A percentile compares a stretch with the other conserved stretches of the same genome.
Evolutionary conservation across 176 grass and related monocot species (phyloP).

Genomic region (Ensete glaucum): DNA sequence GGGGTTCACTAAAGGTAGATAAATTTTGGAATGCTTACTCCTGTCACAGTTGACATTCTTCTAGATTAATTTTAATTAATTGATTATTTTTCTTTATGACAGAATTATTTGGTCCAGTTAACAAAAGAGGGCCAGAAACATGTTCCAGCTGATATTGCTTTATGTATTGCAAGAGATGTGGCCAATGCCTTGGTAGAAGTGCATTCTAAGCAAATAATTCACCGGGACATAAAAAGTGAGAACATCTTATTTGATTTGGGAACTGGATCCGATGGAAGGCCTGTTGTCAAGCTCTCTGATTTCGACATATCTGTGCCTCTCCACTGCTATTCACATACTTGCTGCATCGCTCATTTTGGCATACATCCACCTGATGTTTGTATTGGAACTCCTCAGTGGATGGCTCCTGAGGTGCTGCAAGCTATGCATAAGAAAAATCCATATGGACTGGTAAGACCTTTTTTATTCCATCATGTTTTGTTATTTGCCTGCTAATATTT

Average conservation of each 20-base stretch:
- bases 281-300: constrained; percentile 78
- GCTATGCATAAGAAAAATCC: constrained; percentile 57
- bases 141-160: constrained; percentile 50
- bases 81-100: constrained; percentile 7
- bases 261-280: constrained; percentile 26
- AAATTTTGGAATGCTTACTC: not conserved
- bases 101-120: constrained; percentile 72
- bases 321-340: constrained; percentile 65
- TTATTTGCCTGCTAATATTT: not conserved
- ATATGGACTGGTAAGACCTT: constrained; percentile 71
- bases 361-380: constrained; percentile 84
- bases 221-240: constrained; percentile 94
- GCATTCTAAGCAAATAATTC: constrained; percentile 86
- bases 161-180: constrained; percentile 75
- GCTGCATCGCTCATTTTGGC: constrained; percentile 79
- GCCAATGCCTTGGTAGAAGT: constrained; percentile 61
- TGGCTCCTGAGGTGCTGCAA: constrained; percentile 83
- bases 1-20: constrained; percentile 79
- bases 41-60: not conserved
- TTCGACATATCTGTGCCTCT: constrained; percentile 80
- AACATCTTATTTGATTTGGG: constrained; percentile 79
- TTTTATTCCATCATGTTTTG: not conserved
- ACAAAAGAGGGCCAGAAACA: constrained; percentile 61
- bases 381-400: constrained; percentile 86
- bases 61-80: not conserved